Conservation (phyloP, 2,329 filamentous ascomycete species). For the Nannizzia gypsea region DNA sequence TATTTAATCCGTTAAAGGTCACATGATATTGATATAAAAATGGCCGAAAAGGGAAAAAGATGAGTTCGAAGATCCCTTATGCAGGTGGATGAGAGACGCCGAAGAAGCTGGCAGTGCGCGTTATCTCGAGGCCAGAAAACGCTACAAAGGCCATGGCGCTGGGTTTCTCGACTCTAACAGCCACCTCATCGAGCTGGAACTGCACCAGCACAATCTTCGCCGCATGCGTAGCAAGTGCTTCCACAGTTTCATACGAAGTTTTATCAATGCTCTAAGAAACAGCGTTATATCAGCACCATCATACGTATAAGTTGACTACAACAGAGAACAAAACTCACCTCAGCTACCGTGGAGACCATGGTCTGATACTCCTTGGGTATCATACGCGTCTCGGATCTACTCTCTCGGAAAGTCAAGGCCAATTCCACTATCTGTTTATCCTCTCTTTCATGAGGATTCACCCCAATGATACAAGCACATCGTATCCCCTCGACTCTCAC, state of each 20-base stretch:
- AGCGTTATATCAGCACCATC: background rate
- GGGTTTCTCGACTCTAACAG: constrained; percentile 39
- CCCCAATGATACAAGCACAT: constrained; percentile 38
- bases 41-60: background rate
- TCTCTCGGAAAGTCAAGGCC: constrained; percentile 24
- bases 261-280: constrained; percentile 32
- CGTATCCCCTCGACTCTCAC: constrained; percentile 31
- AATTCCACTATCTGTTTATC: constrained; percentile 40
- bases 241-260: constrained; percentile 40
- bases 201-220: constrained; percentile 36
- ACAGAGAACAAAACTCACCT: background rate
- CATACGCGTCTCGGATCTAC: background rate
- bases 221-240: constrained; percentile 39
- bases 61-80: background rate
- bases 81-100: background rate
- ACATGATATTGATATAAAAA: background rate
- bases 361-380: constrained; percentile 22
- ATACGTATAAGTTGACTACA: background rate
- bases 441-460: constrained; percentile 42
- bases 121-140: constrained; percentile 39
- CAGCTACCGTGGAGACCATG: background rate
- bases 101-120: constrained; percentile 36
- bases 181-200: constrained; percentile 36
- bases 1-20: background rate
- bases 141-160: constrained; percentile 41